These are phyloP conservation scores for Galeopsis tetrahit DNA, from an alignment of 257 asterid genomes.

Conservation along the genomic window DNA sequence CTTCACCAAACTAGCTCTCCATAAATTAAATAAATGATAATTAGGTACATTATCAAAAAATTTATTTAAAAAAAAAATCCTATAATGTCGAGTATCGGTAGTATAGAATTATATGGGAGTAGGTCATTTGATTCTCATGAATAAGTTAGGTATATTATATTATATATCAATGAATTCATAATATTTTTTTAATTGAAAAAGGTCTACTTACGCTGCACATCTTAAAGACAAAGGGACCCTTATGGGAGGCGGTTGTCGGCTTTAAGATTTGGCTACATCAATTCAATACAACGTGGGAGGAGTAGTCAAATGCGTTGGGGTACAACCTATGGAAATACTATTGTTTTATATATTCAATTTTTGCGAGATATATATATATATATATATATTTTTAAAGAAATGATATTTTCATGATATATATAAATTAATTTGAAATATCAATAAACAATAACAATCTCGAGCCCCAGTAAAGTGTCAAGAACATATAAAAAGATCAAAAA, in stretches of 20 bases:
- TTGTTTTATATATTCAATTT: too few relatives aligned
- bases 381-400: too few relatives aligned
- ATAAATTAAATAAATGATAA: neutral
- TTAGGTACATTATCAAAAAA: neutral
- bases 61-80: too few relatives aligned
- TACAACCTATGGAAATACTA: constrained; percentile 21
- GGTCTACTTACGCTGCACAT: neutral
- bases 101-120: neutral
- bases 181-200: neutral
- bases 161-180: neutral
- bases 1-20: neutral
- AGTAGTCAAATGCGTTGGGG: constrained; percentile 27
- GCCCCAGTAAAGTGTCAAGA: too few relatives aligned
- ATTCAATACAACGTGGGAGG: neutral
- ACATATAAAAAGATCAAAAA: too few relatives aligned
- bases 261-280: neutral
- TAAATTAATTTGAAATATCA: too few relatives aligned
- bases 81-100: neutral
- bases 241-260: neutral
- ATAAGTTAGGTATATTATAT: constrained; percentile 13
- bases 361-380: too few relatives aligned
- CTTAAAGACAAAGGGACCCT: neutral
- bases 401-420: too few relatives aligned
- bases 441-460: too few relatives aligned
- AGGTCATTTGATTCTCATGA: neutral